Percentiles rank a stretch among this genome's conserved stretches.
Evolutionary conservation across 2,329 filamentous ascomycete species (phyloP).

Genomic region (Exophiala phaeomuriformis): DNA sequence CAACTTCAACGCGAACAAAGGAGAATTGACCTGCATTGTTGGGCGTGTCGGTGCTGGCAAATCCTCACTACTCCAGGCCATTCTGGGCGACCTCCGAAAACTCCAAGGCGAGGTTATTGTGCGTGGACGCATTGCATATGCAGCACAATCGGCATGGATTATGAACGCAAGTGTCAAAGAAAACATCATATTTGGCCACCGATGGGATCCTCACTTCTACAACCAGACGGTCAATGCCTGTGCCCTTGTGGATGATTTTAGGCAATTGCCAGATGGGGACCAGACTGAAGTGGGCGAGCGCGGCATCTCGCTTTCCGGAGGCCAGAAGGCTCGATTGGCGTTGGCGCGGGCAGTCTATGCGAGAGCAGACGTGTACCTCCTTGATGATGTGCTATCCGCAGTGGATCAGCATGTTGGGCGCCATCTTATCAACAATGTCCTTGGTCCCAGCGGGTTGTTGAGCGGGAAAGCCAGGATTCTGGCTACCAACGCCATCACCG

Average conservation of each 20-base stretch:
- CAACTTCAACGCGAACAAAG: conserved; percentile 81
- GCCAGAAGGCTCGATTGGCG: conserved; percentile 89
- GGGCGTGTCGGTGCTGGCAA: conserved; percentile 93
- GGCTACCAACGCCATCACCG: conserved; percentile 89
- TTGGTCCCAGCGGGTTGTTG: conserved; percentile 76
- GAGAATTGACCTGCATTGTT: conserved; percentile 85
- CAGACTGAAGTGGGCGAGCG: conserved; percentile 95
- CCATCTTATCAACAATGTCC: conserved; percentile 89
- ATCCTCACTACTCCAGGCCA: conserved; percentile 79
- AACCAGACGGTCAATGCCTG: conserved; percentile 88
- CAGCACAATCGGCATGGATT: conserved; percentile 88
- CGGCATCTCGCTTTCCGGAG: conserved; percentile 90
- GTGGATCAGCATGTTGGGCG: conserved; percentile 97
- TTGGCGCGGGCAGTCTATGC: conserved; percentile 93
- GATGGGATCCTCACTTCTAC: conserved; percentile 89
- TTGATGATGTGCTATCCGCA: conserved; percentile 90
- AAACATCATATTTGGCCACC: conserved; percentile 93
- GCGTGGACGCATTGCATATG: conserved; percentile 78
- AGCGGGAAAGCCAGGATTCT: conserved; percentile 81
- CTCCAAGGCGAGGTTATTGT: conserved; percentile 74
- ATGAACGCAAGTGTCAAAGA: conserved; percentile 97
- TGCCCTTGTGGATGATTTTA: conserved; percentile 83
- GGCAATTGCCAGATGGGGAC: conserved; percentile 86
- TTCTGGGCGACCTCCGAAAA: conserved; percentile 91
- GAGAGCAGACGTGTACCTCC: conserved; percentile 87